Evolutionary conservation across 2,329 filamentous ascomycete species (phyloP).

Genomic region (Trichophyton schoenleinii): DNA sequence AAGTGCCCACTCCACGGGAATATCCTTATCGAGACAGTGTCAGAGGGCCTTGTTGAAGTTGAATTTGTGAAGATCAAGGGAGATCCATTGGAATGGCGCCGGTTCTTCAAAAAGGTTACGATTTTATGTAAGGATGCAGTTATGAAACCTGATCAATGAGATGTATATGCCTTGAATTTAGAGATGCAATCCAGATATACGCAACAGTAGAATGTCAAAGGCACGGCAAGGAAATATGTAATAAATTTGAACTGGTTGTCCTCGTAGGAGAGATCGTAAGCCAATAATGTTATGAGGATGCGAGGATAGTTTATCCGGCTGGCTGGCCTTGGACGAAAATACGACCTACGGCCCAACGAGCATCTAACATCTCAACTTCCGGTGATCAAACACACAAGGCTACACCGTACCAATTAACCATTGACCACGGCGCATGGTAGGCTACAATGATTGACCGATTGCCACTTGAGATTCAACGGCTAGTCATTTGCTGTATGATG

Average conservation of each 20-base stretch:
- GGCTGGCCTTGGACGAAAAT: neutral
- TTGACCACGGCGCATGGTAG: neutral
- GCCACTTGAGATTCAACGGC: conserved; percentile 51
- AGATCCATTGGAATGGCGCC: conserved; percentile 88
- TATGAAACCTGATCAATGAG: conserved; percentile 43
- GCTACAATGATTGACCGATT: conserved; percentile 41
- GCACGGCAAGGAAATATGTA: too few species aligned
- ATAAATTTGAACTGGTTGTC: too few species aligned
- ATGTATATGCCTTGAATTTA: neutral
- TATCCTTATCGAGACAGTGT: conserved; percentile 33
- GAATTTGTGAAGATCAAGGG: conserved; percentile 90
- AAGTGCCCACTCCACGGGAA: conserved; percentile 34
- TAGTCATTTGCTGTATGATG: conserved; percentile 49
- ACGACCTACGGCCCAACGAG: neutral
- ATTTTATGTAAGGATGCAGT: conserved; percentile 77
- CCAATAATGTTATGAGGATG: too few species aligned
- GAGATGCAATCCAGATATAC: neutral
- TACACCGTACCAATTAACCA: neutral
- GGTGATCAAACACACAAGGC: too few species aligned
- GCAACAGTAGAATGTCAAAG: too few species aligned
- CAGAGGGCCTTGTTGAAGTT: conserved; percentile 61
- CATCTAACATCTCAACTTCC: too few species aligned
- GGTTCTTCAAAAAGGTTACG: conserved; percentile 94
- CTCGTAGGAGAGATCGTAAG: too few species aligned
- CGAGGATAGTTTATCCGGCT: too few species aligned